These are phyloP conservation scores for Daldinia concentrica DNA, from an alignment of 495 filamentous ascomycete species.

Conservation along the genomic window DNA sequence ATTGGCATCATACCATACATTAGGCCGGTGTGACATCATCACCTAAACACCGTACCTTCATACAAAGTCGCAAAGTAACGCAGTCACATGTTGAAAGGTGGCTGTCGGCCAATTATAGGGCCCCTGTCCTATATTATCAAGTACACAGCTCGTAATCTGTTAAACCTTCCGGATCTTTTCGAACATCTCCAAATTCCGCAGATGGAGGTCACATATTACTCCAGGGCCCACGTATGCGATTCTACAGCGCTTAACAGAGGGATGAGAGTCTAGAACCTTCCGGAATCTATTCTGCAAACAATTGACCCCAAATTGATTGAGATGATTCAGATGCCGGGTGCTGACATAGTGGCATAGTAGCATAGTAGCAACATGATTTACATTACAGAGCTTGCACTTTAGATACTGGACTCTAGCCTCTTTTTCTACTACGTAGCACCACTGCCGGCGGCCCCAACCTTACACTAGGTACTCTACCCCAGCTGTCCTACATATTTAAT, in stretches of 20 bases:
- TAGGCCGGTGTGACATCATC: constrained; percentile 39
- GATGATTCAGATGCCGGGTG: constrained; percentile 37
- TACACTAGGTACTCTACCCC: constrained; percentile 36
- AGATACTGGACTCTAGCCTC: neutral
- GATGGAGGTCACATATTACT: constrained; percentile 24
- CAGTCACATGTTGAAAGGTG: constrained; percentile 28
- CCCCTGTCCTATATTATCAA: neutral
- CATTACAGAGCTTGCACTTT: constrained; percentile 16
- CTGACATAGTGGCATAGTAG: constrained; percentile 25
- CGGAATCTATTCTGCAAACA: constrained; percentile 4
- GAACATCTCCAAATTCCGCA: constrained; percentile 42
- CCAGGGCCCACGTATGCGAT: constrained; percentile 6
- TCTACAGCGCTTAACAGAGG: constrained; percentile 16
- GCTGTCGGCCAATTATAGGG: constrained; percentile 11
- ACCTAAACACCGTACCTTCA: neutral
- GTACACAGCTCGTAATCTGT: neutral
- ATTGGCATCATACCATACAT: neutral
- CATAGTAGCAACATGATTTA: constrained; percentile 17
- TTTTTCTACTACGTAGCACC: neutral
- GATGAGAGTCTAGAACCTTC: constrained; percentile 34
- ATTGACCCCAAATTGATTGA: constrained; percentile 22
- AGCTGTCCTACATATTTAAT: constrained; percentile 14
- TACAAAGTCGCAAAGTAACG: neutral
- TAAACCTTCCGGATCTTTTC: constrained; percentile 28
- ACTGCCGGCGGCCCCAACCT: constrained; percentile 28